These are phyloP conservation scores for Arabidopsis suecica DNA, from an alignment of 345 rosid genomes.

Conservation along the genomic window DNA sequence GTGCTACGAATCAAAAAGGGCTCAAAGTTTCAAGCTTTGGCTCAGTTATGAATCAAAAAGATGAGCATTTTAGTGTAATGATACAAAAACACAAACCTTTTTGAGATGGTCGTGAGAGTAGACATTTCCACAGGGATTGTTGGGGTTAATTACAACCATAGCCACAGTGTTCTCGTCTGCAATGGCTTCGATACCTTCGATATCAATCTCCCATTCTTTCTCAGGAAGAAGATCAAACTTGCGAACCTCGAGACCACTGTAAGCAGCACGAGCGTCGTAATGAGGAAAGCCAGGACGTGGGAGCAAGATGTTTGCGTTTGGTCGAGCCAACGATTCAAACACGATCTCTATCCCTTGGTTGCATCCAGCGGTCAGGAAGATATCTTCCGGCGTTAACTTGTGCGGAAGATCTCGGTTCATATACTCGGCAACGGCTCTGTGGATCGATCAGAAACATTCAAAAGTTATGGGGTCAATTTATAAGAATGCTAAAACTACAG, in stretches of 20 bases:
- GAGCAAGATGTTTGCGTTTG: constrained; percentile 59
- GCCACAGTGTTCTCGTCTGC: constrained; percentile 71
- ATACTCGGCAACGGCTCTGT: constrained; percentile 63
- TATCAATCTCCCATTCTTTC: constrained; percentile 67
- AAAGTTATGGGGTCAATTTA: constrained; percentile 5
- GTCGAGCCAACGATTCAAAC: constrained; percentile 53
- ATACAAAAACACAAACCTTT: constrained; percentile 34
- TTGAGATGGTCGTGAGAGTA: constrained; percentile 55
- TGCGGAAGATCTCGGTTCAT: constrained; percentile 55
- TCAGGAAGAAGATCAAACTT: constrained; percentile 66
- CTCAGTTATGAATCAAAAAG: not conserved
- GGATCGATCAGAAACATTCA: not conserved
- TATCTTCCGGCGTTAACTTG: constrained; percentile 58
- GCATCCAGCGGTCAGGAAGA: constrained; percentile 60
- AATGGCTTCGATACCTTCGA: constrained; percentile 54
- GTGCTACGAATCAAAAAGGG: not conserved
- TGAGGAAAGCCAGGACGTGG: constrained; percentile 53
- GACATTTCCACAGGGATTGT: constrained; percentile 55
- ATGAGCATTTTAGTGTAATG: not conserved
- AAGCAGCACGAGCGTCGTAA: constrained; percentile 50
- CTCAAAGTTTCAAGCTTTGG: constrained; percentile 14
- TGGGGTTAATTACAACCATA: constrained; percentile 57
- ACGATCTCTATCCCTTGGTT: constrained; percentile 60
- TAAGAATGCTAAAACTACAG: not conserved
- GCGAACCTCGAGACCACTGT: constrained; percentile 51